These are phyloP conservation scores for Amesomyces nigricolor DNA, from an alignment of 2,329 filamentous ascomycete species.

Conservation along the genomic window DNA sequence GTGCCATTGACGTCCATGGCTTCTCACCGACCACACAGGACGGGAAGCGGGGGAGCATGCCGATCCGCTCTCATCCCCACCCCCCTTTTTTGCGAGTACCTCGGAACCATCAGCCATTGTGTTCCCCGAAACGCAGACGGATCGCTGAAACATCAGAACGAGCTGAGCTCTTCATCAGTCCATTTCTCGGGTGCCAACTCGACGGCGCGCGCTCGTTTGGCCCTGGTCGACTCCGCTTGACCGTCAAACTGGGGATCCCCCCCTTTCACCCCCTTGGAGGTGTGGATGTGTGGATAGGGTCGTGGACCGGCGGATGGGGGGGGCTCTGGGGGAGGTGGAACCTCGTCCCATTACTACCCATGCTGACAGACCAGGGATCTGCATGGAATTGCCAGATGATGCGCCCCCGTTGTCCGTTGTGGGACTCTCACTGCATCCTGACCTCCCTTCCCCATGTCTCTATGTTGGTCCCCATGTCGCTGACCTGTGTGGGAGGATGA, in stretches of 20 bases:
- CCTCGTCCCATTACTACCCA: neutral
- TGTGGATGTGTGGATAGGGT: neutral
- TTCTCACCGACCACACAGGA: constrained; percentile 4
- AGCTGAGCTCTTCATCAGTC: neutral
- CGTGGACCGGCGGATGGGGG: neutral
- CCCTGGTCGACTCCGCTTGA: neutral
- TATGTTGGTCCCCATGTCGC: neutral
- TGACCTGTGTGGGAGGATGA: neutral
- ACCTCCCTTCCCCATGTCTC: neutral
- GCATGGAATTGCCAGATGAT: constrained; percentile 21
- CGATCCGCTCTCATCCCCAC: neutral
- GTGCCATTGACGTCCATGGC: neutral
- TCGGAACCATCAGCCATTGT: neutral
- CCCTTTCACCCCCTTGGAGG: too few species aligned
- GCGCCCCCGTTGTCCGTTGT: constrained; percentile 3
- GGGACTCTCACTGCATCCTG: constrained; percentile 3
- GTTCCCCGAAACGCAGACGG: neutral
- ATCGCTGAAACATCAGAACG: constrained; percentile 6
- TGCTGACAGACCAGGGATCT: constrained; percentile 13
- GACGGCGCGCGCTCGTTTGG: neutral
- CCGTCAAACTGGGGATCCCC: neutral
- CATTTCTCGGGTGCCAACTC: neutral
- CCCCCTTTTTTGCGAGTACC: neutral
- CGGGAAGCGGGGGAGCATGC: neutral
- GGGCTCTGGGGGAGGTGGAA: constrained; percentile 3